phyloP scores from a whole-genome alignment of 108 stramenopile species.

The Schizochytrium sp. region DNA sequence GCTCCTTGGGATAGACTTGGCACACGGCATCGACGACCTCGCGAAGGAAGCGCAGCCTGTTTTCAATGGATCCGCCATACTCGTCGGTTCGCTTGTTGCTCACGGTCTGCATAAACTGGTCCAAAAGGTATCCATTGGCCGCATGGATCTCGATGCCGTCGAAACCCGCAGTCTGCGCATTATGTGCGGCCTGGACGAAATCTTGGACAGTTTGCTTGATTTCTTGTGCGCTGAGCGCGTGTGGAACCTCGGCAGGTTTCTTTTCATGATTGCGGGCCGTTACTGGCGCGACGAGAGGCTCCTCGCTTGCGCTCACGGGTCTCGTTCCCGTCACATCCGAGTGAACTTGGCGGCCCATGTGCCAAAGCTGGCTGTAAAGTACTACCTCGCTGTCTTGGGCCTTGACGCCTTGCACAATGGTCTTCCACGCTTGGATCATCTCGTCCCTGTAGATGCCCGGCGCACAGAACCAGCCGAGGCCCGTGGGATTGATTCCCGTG shows the following conservation, averaged over 20 bases:
- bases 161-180: constrained; percentile 44
- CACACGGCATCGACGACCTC: constrained; percentile 33
- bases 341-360: constrained; percentile 57
- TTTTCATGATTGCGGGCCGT: constrained; percentile 24
- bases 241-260: constrained; percentile 38
- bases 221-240: constrained; percentile 44
- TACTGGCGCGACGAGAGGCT: not conserved
- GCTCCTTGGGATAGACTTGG: constrained; percentile 33
- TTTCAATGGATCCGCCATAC: constrained; percentile 55
- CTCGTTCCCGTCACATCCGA: constrained; percentile 37
- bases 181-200: constrained; percentile 38
- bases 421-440: constrained; percentile 58
- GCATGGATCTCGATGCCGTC: constrained; percentile 56
- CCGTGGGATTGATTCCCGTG: constrained; percentile 39
- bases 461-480: constrained; percentile 49
- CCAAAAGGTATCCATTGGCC: constrained; percentile 57
- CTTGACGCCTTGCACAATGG: constrained; percentile 52
- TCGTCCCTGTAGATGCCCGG: constrained; percentile 42
- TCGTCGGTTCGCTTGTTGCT: constrained; percentile 47
- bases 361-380: constrained; percentile 58
- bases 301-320: constrained; percentile 23
- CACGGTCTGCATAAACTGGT: constrained; percentile 41
- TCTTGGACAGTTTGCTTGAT: constrained; percentile 34
- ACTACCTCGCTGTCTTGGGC: constrained; percentile 32
- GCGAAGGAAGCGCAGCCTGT: constrained; percentile 53